Evolutionary conservation across 2,329 filamentous ascomycete genomes (phyloP).

Genomic region (Colletotrichum australisinense): DNA sequence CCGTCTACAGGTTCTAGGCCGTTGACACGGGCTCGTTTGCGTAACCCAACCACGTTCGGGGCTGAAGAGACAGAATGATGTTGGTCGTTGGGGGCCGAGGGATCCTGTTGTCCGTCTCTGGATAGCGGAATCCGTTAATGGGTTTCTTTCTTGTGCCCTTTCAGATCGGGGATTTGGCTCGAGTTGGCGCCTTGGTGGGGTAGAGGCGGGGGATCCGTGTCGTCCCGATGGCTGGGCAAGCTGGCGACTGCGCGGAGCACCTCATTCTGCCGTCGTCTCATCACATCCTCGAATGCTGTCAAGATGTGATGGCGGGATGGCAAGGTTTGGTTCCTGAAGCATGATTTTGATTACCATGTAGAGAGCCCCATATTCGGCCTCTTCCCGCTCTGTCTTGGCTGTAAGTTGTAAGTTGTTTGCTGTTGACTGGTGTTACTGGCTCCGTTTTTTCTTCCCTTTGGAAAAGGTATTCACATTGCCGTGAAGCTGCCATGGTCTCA

Average conservation of each 20-base stretch:
- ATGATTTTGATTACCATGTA: background rate
- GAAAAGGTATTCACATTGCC: background rate
- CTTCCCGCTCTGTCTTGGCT: background rate
- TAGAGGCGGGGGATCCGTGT: slow-evolving; percentile 17
- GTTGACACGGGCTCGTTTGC: background rate
- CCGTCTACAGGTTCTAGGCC: background rate
- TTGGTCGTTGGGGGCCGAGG: background rate
- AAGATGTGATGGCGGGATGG: slow-evolving; percentile 11
- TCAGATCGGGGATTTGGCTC: background rate
- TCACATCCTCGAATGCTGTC: slow-evolving; percentile 16
- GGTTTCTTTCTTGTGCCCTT: background rate
- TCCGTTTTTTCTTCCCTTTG: background rate
- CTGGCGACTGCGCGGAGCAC: slow-evolving; percentile 8
- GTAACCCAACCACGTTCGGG: background rate
- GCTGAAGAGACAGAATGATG: background rate
- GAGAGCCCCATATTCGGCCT: background rate
- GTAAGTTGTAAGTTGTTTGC: background rate
- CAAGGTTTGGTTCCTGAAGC: background rate
- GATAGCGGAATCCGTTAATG: background rate
- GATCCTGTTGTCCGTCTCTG: background rate
- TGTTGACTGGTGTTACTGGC: background rate
- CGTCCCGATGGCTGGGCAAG: slow-evolving; percentile 7
- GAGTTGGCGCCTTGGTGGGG: slow-evolving; percentile 17
- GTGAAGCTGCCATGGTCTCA: background rate
- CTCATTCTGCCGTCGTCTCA: slow-evolving; percentile 1